Percentiles rank a stretch among this genome's conserved stretches.
Evolutionary conservation across 2,329 filamentous ascomycete genomes (phyloP).

Genomic region (Pyrenochaeta sp.): DNA sequence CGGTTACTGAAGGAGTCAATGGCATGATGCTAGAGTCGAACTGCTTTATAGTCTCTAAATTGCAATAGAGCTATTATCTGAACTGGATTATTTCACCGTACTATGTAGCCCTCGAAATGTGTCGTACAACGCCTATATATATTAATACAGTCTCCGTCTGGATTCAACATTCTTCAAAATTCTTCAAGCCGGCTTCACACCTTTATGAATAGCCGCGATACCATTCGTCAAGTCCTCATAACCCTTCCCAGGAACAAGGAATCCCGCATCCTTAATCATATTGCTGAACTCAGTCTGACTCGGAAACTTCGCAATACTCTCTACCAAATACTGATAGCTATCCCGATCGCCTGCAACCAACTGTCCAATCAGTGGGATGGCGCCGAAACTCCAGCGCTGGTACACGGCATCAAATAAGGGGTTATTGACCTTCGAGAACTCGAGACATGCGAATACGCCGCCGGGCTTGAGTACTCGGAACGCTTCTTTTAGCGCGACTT

Average conservation of each 20-base stretch:
- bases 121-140: neutral
- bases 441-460: slow-evolving; percentile 93
- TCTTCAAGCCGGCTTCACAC: slow-evolving; percentile 74
- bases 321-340: slow-evolving; percentile 97
- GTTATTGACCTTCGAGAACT: slow-evolving; percentile 88
- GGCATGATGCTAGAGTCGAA: no score
- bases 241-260: slow-evolving; percentile 73
- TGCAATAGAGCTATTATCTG: neutral
- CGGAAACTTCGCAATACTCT: slow-evolving; percentile 95
- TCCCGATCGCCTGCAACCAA: slow-evolving; percentile 92
- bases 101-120: neutral
- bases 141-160: neutral
- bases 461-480: slow-evolving; percentile 90
- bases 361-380: slow-evolving; percentile 95
- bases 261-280: slow-evolving; percentile 86
- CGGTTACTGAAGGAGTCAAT: no score
- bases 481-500: slow-evolving; percentile 81
- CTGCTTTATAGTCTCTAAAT: neutral
- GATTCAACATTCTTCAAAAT: neutral
- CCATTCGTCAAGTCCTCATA: slow-evolving; percentile 93
- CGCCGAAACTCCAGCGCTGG: slow-evolving; percentile 94
- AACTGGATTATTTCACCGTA: neutral
- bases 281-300: slow-evolving; percentile 82
- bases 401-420: slow-evolving; percentile 84
- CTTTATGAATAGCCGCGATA: slow-evolving; percentile 95